Base-by-base conservation (phyloP, 2,329 filamentous ascomycete species). In the Aspergillus unguis region DNA sequence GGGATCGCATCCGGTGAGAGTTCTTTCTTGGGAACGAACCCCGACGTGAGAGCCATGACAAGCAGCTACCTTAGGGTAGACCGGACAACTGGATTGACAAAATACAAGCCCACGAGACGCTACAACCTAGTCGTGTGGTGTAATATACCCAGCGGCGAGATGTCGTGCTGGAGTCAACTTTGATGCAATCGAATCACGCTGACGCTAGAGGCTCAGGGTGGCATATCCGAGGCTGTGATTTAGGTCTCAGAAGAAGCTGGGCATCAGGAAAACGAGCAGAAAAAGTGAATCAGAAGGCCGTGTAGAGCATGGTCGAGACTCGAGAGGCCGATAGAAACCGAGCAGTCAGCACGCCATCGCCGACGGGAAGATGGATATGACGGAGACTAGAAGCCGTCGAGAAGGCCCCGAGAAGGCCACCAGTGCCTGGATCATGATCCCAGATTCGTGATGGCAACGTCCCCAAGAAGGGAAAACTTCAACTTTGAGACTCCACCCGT, bases 161-260 rank as follows among this genome's bases (percentile, higher is more conserved):
- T 68, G 65, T 55, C 62, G 65, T 65, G 65, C 63, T 68, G 48
- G 40, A 32, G 50, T 60, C 62, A 60, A 65, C 59, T 62, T 26
- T 67, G 65, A 60, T 65, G 63, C 65, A 65, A 68, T 67, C 42
- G 35, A 45, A 37, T 46, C 44, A 42, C 48, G 33, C 45, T 37
- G 33, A 43, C 42, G 42, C 46, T 46, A 43, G 38, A 29, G 28
- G 37, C 45, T 33, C 31, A 44, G 29, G 44, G 40, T 47, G 25
- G 41, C 36, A 48, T 40, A 46, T 7, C 38, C 45, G 38, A 52
- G 5, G 31, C 42, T 31, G 35, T 42, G 28, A 31, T 5, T 32
- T 10, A 23, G 26, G 40, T 10, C 33, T 9, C 38, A 53, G 23
- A 45, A 49, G 9, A 45, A 49, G 9, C 37, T 44, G 32, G 38